Evolutionary conservation across 1,139 yeast genomes (phyloP).

Genomic region (Meyerozyma carpophila): DNA sequence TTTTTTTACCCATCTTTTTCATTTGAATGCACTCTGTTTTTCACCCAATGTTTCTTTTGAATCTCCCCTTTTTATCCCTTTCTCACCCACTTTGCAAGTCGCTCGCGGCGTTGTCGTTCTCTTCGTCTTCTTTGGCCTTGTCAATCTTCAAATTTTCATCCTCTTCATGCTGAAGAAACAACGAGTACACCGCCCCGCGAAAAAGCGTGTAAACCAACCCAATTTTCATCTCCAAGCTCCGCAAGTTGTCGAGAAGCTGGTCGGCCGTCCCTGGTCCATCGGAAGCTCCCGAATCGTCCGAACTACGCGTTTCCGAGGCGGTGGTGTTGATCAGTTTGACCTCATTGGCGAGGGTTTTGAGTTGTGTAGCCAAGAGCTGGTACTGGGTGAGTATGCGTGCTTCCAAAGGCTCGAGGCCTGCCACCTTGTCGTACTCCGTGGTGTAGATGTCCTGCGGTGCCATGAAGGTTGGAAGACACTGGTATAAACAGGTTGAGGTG

Average conservation of each 20-base stretch:
- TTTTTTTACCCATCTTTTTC: no score
- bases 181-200: conserved; percentile 64
- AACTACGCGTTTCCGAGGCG: conserved; percentile 3
- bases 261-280: conserved; percentile 13
- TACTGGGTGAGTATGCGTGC: conserved; percentile 41
- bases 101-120: background rate
- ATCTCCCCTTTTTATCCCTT: background rate
- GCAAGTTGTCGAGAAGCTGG: conserved; percentile 41
- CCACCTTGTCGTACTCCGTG: conserved; percentile 23
- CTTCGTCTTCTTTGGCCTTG: conserved; percentile 2
- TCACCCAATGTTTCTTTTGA: background rate
- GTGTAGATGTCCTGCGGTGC: background rate
- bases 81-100: background rate
- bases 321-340: conserved; percentile 22
- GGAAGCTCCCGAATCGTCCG: conserved; percentile 3
- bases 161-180: conserved; percentile 40
- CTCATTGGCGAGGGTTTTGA: conserved; percentile 30
- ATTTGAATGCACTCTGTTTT: no score
- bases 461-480: background rate
- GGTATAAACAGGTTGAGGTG: background rate
- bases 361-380: conserved; percentile 39
- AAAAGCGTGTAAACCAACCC: conserved; percentile 61
- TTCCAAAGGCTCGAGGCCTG: conserved; percentile 33
- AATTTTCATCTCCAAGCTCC: conserved; percentile 58
- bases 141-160: conserved; percentile 6